A percentile compares a stretch with the other conserved stretches of the same genome.
Conservation (phyloP, 1,284 basidiomycete species). For the Trichosporon sp. region DNA sequence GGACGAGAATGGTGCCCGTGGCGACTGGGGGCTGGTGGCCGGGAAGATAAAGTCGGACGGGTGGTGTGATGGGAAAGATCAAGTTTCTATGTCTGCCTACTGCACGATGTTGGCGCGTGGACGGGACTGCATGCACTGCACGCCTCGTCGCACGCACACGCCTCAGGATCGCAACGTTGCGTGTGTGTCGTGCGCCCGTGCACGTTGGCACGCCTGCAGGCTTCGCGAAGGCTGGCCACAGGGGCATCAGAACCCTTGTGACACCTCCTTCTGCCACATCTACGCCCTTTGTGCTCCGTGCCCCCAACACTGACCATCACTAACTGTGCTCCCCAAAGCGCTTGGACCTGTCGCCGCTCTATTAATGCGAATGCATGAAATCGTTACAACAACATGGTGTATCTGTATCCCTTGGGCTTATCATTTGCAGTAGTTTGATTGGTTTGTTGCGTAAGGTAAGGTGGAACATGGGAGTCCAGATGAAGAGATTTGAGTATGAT, state of each 20-base stretch:
- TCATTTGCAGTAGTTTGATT: not conserved
- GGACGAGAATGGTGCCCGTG: not conserved
- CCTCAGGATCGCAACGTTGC: not conserved
- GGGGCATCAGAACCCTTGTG: not conserved
- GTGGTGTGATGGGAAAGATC: not conserved
- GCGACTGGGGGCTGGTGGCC: no score
- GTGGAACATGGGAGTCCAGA: not conserved
- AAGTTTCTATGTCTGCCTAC: not conserved
- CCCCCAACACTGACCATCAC: not conserved
- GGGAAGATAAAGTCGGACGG: no score
- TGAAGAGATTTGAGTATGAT: not conserved
- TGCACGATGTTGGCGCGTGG: not conserved
- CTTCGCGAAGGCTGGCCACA: not conserved
- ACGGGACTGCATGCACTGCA: not conserved
- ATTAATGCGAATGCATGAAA: conserved; percentile 1
- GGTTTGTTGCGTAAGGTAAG: not conserved
- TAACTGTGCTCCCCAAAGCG: no score
- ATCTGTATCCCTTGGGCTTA: not conserved
- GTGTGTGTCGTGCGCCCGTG: not conserved
- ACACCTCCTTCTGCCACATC: not conserved
- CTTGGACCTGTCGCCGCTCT: not conserved
- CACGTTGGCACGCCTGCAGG: not conserved
- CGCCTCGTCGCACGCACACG: not conserved
- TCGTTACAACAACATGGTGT: conserved; percentile 4
- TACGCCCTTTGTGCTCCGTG: not conserved